These are phyloP conservation scores for Termitomyces sp. DNA, from an alignment of 768 basidiomycete genomes.

Conservation along the genomic window DNA sequence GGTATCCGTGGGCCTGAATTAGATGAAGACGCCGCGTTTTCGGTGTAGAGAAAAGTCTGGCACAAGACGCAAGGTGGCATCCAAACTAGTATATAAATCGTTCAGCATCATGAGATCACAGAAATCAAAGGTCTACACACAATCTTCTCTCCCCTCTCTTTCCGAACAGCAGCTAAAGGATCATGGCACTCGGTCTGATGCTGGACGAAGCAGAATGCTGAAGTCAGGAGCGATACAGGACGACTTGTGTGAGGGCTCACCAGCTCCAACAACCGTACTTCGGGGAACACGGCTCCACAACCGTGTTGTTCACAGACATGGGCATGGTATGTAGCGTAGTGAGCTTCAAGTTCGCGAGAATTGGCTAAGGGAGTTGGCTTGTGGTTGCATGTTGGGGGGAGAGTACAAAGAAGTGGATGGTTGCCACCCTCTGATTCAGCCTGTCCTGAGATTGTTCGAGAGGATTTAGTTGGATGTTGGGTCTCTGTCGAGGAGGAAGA, in stretches of 20 bases:
- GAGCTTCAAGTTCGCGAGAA: constrained; percentile 71
- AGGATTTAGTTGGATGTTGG: constrained; percentile 23
- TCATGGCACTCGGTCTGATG: constrained; percentile 89
- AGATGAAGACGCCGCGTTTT: constrained; percentile 79
- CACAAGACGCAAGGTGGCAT: constrained; percentile 65
- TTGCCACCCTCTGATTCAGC: constrained; percentile 13
- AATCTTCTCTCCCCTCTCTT: constrained; percentile 83
- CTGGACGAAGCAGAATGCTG: constrained; percentile 29
- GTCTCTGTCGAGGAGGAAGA: constrained; percentile 31
- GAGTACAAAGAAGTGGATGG: constrained; percentile 57
- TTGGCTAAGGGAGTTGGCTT: constrained; percentile 61
- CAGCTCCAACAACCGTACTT: constrained; percentile 71
- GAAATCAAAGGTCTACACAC: constrained; percentile 39
- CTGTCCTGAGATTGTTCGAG: constrained; percentile 22
- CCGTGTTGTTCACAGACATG: constrained; percentile 71
- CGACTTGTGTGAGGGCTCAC: constrained; percentile 44
- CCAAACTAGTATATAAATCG: constrained; percentile 52
- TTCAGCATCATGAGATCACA: background rate
- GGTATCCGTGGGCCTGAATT: constrained; percentile 77
- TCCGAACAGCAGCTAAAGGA: constrained; percentile 71
- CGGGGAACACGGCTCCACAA: constrained; percentile 85
- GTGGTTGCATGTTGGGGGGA: constrained; percentile 82
- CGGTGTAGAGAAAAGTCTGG: constrained; percentile 63
- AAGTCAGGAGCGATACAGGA: constrained; percentile 1
- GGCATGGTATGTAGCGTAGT: constrained; percentile 82